Evolutionary conservation across 345 rosid species (phyloP).

Genomic region (Psidium guajava): DNA sequence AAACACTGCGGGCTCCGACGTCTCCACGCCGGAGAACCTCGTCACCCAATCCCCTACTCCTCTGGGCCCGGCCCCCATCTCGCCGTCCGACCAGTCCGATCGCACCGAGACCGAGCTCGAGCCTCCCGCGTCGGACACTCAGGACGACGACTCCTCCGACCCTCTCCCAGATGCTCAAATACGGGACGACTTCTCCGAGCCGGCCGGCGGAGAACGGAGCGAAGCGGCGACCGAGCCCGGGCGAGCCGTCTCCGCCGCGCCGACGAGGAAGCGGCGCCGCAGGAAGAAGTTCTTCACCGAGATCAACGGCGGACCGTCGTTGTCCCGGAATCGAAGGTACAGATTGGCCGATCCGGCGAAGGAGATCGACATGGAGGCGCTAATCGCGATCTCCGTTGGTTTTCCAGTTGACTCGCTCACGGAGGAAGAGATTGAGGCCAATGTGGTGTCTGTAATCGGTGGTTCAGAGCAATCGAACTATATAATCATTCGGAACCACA

Average conservation of each 20-base stretch:
- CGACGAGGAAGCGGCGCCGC: conserved; percentile 57
- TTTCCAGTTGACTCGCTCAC: conserved; percentile 86
- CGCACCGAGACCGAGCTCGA: conserved; percentile 24
- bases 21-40: conserved; percentile 43
- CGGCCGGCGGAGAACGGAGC: conserved; percentile 32
- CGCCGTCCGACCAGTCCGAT: conserved; percentile 24
- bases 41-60: conserved; percentile 11
- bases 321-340: conserved; percentile 48
- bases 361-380: conserved; percentile 73
- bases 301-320: conserved; percentile 52
- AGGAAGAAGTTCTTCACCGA: conserved; percentile 91
- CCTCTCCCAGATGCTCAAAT: conserved; percentile 49
- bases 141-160: conserved; percentile 18
- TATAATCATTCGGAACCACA: conserved; percentile 76
- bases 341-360: conserved; percentile 37
- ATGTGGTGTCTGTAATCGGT: conserved; percentile 59
- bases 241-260: conserved; percentile 32
- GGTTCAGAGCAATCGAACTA: conserved; percentile 73
- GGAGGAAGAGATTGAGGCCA: conserved; percentile 94
- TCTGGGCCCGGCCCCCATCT: conserved; percentile 9
- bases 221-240: conserved; percentile 30
- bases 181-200: conserved; percentile 66
- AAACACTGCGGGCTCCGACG: conserved; percentile 30
- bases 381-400: conserved; percentile 78
- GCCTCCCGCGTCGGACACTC: conserved; percentile 21